Percentiles rank a stretch among this genome's conserved stretches.
phyloP scores from a whole-genome alignment of 1,284 basidiomycete species.

The Malassezia yamatoensis region DNA sequence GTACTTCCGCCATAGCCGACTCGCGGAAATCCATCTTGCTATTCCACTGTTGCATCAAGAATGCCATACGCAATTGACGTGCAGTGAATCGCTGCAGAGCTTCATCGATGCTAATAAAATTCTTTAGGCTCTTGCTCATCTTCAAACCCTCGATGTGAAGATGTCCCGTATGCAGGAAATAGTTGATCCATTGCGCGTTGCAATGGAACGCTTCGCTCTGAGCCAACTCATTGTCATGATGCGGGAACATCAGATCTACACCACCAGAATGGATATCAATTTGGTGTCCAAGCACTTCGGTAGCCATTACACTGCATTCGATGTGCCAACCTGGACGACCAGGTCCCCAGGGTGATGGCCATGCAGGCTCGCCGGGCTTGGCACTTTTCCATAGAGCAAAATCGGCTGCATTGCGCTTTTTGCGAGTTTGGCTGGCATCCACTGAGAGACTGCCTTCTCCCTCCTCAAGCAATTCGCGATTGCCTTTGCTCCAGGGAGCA shows the following conservation, averaged over 20 bases:
- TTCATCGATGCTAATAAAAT: slow-evolving; percentile 97
- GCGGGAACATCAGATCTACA: slow-evolving; percentile 91
- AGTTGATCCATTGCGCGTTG: slow-evolving; percentile 92
- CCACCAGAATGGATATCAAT: slow-evolving; percentile 99
- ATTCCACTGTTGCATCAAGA: slow-evolving; percentile 85
- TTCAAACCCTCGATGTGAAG: slow-evolving; percentile 96
- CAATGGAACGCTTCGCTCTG: slow-evolving; percentile 86
- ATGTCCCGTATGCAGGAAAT: slow-evolving; percentile 97
- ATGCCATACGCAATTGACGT: slow-evolving; percentile 84
- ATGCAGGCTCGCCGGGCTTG: slow-evolving; percentile 93
- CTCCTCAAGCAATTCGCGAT: slow-evolving; percentile 77
- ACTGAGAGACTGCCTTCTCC: slow-evolving; percentile 67
- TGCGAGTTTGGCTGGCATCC: slow-evolving; percentile 51
- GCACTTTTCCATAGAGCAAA: slow-evolving; percentile 98
- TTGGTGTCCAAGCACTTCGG: slow-evolving; percentile 74
- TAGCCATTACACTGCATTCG: slow-evolving; percentile 98
- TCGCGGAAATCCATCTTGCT: slow-evolving; percentile 89
- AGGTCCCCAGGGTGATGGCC: slow-evolving; percentile 89
- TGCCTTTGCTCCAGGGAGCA: slow-evolving; percentile 89
- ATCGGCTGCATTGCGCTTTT: slow-evolving; percentile 59
- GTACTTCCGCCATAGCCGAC: slow-evolving; percentile 72
- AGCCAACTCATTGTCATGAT: slow-evolving; percentile 98
- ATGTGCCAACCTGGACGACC: slow-evolving; percentile 99
- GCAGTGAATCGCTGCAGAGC: slow-evolving; percentile 76
- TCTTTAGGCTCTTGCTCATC: slow-evolving; percentile 99